A percentile compares a stretch with the other conserved stretches of the same genome.
Evolutionary conservation across 2,329 filamentous ascomycete species (phyloP).

Genomic region (Diaporthe humulicola): DNA sequence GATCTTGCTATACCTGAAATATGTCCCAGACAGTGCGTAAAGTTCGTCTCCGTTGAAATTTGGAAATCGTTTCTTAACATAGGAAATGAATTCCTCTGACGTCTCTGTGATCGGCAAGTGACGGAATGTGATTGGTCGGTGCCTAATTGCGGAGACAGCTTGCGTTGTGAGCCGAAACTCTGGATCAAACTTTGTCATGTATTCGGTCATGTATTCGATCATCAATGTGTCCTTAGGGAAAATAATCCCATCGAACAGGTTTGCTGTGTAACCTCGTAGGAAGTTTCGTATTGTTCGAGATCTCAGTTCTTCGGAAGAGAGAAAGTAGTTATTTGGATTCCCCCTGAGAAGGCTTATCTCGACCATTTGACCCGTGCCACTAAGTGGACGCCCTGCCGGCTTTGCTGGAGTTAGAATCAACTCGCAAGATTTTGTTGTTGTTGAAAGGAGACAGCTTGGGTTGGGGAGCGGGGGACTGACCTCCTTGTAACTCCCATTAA

Average conservation of each 20-base stretch:
- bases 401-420: not conserved
- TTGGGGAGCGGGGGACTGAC: not conserved
- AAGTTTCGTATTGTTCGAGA: not conserved
- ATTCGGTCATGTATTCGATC: not conserved
- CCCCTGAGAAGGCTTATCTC: not conserved
- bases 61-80: not conserved
- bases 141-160: rapidly evolving
- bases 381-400: not conserved
- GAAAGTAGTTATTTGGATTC: not conserved
- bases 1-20: not conserved
- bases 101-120: not conserved
- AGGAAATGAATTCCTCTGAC: not conserved
- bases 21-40: not conserved
- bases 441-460: not conserved
- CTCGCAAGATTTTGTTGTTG: not conserved
- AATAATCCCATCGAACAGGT: not conserved
- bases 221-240: not conserved
- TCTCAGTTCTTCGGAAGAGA: not conserved
- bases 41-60: not conserved
- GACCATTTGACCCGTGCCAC: not conserved
- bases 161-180: not conserved
- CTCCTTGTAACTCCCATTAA: not conserved
- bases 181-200: no score
- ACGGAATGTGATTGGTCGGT: not conserved
- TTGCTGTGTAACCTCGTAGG: not conserved